Percentiles rank a stretch among this genome's conserved stretches.
phyloP scores from a whole-genome alignment of 208 protist genomes.

The Crithidia fasciculata region DNA sequence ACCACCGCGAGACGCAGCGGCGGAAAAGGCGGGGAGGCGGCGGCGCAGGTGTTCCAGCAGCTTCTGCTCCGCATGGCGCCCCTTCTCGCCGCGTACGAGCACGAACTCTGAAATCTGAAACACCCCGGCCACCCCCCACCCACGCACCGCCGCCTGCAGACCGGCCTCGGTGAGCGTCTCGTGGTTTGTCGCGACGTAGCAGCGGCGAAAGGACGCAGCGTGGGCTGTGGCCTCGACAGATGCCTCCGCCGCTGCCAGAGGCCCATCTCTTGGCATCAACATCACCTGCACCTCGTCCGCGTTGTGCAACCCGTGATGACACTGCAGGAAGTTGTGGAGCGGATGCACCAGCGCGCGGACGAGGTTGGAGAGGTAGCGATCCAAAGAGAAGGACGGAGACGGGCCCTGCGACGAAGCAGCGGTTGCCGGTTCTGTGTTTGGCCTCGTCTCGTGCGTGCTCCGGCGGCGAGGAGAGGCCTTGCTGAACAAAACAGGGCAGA shows the following conservation, averaged over 20 bases:
- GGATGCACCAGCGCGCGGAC: constrained; percentile 50
- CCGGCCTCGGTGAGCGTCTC: constrained; percentile 39
- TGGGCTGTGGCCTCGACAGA: background rate
- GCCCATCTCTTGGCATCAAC: constrained; percentile 44
- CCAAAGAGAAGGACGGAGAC: constrained; percentile 28
- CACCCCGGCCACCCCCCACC: constrained; percentile 41
- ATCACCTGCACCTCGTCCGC: constrained; percentile 64
- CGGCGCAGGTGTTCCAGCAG: constrained; percentile 38
- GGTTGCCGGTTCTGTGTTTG: constrained; percentile 5
- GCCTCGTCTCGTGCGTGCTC: background rate
- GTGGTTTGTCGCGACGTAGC: constrained; percentile 57
- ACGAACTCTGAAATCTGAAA: constrained; percentile 45
- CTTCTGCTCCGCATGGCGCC: constrained; percentile 55
- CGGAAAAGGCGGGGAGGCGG: constrained; percentile 26
- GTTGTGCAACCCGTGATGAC: constrained; percentile 48
- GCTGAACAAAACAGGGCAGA: background rate
- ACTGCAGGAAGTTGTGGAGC: constrained; percentile 61
- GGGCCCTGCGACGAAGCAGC: constrained; percentile 1
- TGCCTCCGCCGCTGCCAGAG: constrained; percentile 33
- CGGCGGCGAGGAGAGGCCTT: background rate
- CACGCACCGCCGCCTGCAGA: constrained; percentile 26
- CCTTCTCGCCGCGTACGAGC: constrained; percentile 38
- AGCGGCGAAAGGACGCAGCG: constrained; percentile 23
- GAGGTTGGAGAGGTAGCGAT: constrained; percentile 46
- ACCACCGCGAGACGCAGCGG: background rate